Percentiles rank a stretch among this genome's conserved stretches.
phyloP scores from a whole-genome alignment of 2,329 filamentous ascomycete species.

The Seiridium unicorne region DNA sequence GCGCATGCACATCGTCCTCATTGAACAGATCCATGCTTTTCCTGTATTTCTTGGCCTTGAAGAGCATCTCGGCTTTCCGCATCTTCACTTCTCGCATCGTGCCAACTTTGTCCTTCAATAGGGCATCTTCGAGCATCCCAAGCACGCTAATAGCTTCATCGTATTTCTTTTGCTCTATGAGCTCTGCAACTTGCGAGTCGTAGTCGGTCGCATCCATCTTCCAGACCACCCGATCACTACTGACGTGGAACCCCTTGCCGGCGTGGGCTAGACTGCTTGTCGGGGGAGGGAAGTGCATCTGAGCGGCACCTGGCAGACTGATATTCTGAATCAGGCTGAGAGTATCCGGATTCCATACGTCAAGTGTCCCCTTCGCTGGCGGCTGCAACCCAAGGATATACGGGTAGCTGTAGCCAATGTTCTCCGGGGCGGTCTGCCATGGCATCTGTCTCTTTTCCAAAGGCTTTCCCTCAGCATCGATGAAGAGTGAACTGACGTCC shows the following conservation, averaged over 20 bases:
- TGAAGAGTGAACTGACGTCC: conserved; percentile 93
- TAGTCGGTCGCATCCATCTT: conserved; percentile 94
- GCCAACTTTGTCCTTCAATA: conserved; percentile 78
- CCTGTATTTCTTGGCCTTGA: conserved; percentile 78
- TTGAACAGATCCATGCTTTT: conserved; percentile 87
- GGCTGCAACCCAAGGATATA: conserved; percentile 87
- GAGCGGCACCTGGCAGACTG: conserved; percentile 74
- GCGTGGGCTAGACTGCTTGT: conserved; percentile 94
- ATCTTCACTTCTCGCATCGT: conserved; percentile 85
- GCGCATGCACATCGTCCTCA: conserved; percentile 79
- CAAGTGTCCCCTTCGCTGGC: conserved; percentile 77
- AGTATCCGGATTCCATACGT: conserved; percentile 90
- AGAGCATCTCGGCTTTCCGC: conserved; percentile 83
- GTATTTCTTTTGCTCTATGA: conserved; percentile 70
- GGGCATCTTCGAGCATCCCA: conserved; percentile 85
- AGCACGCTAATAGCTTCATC: conserved; percentile 93
- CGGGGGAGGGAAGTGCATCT: conserved; percentile 88
- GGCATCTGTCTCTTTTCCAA: conserved; percentile 86
- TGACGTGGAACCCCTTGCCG: conserved; percentile 91
- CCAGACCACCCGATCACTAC: conserved; percentile 90
- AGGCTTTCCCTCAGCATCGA: conserved; percentile 78
- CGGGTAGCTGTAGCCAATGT: conserved; percentile 93
- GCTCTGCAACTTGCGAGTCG: conserved; percentile 80
- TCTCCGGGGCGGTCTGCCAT: conserved; percentile 84
- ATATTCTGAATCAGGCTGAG: conserved; percentile 87